These are phyloP conservation scores for Piromyces finnis DNA, from an alignment of 192 early-diverging fungal genomes.

Conservation along the genomic window DNA sequence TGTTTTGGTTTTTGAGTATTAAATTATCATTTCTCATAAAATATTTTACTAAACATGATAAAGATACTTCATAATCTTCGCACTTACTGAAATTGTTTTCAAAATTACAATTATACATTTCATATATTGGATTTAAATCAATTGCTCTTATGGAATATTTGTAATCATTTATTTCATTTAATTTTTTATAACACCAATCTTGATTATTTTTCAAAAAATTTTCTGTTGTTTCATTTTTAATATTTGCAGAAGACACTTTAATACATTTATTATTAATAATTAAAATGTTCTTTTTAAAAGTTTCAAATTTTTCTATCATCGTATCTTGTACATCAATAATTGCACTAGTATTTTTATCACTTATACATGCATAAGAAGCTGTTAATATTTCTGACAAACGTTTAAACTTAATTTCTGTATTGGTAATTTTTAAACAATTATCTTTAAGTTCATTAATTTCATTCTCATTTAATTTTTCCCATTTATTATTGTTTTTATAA, in stretches of 20 bases:
- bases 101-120: background rate
- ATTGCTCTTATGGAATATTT: background rate
- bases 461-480: background rate
- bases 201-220: background rate
- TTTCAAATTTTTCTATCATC: background rate
- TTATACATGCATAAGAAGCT: background rate
- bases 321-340: background rate
- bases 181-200: background rate
- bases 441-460: background rate
- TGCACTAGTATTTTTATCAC: background rate
- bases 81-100: background rate
- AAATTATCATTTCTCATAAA: background rate
- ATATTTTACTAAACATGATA: background rate
- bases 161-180: background rate
- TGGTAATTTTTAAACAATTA: background rate
- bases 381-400: background rate
- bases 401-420: background rate
- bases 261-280: background rate
- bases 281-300: background rate
- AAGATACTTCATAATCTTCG: background rate
- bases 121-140: background rate
- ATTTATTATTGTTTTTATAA: background rate
- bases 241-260: background rate
- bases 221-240: background rate
- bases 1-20: background rate